Evolutionary conservation across 108 stramenopile genomes (phyloP).

Genomic region (Parmales sp.): DNA sequence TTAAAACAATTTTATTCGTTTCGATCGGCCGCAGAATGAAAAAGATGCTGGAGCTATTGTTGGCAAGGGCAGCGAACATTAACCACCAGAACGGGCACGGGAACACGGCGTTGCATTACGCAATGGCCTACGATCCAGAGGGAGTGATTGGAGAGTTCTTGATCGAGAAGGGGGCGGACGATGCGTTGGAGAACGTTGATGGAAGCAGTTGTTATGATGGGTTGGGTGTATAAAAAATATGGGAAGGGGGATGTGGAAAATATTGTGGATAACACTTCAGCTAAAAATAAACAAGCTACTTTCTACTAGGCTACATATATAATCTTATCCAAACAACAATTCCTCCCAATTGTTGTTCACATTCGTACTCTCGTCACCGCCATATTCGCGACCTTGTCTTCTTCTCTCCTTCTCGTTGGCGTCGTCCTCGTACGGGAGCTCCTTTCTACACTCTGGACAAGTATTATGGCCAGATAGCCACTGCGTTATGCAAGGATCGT

Average conservation of each 20-base stretch:
- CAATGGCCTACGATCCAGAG: conserved; percentile 41
- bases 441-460: conserved; percentile 67
- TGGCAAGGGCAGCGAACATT: conserved; percentile 32
- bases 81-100: conserved; percentile 33
- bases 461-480: conserved; percentile 70
- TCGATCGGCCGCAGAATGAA: conserved; percentile 15
- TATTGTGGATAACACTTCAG: too few relatives aligned
- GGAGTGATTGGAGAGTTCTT: conserved; percentile 44
- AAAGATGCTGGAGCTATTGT: conserved; percentile 30
- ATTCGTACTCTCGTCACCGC: neutral
- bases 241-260: too few relatives aligned
- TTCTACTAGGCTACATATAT: too few relatives aligned
- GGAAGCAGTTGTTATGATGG: conserved; percentile 18
- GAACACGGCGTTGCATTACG: conserved; percentile 37
- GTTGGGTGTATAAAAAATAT: neutral
- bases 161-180: conserved; percentile 47
- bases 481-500: conserved; percentile 56
- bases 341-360: conserved; percentile 2
- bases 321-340: too few relatives aligned
- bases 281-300: too few relatives aligned
- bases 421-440: conserved; percentile 72
- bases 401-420: conserved; percentile 60
- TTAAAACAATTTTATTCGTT: too few relatives aligned
- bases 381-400: neutral
- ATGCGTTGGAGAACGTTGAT: conserved; percentile 38